Base-by-base conservation (phyloP, 2,329 filamentous ascomycete species). In the Sporothrix sp. region DNA sequence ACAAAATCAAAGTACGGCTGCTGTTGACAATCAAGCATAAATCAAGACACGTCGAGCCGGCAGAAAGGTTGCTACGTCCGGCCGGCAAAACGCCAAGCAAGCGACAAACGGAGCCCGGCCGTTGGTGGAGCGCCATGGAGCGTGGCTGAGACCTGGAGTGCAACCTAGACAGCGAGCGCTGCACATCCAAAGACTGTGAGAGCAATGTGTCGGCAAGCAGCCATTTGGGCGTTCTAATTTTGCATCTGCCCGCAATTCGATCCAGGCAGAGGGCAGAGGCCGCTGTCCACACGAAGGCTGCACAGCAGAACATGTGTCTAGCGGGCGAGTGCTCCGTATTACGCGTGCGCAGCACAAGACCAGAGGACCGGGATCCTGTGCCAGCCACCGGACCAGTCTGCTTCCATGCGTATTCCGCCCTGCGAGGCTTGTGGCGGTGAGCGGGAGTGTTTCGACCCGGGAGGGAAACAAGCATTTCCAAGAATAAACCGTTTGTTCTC, bases 331-430 rank as follows among this genome's bases (percentile, higher is more conserved):
- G n/a, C n/a, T n/a, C n/a, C n/a, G n/a, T n/a, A n/a, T n/a, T n/a
- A n/a, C n/a, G 9, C 21, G 35, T 27, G 45, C 33, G 45, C 45
- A 38, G 45, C 45, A 28, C 30, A 43, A 8, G 21, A 14, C 13
- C 25, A 42, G 32, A 37, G 20, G 13, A 20, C n/a, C n/a, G 11
- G 20, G 21, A 36, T 20, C 37, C 44, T n/a, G 37, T 11, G 16
- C 37, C 25, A 39, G 20, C 45, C 44, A 4, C 33, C 45, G 45
- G 45, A 30, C 21, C 44, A 14, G 21, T 35, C 11, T 25, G 43
- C 25, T 45, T 35, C 43, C 43, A 35, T 30, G 32, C 42, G 32
- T 46, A 33, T 27, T 46, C 33, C 38, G 44, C 44, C 33, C 44
- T 47, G 33, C 44, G 16, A 20, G 33, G 16, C 30, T 8, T 33